A percentile compares a stretch with the other conserved stretches of the same genome.
These are phyloP conservation scores for Ulota crispa DNA, from an alignment of 225 moss, liverwort and hornwort genomes.

Conservation along the genomic window DNA sequence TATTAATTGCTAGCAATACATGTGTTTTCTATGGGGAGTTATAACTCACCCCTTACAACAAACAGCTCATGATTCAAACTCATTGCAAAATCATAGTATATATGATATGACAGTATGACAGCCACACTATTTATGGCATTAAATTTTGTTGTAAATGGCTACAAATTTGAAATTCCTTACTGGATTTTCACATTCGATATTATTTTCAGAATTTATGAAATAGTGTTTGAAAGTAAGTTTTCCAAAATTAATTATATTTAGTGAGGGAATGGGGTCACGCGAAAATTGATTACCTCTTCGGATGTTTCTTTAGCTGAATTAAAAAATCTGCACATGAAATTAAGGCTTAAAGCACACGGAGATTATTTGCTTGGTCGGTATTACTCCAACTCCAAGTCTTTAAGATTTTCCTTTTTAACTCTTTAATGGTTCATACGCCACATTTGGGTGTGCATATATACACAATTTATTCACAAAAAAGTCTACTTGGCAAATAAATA, in stretches of 20 bases:
- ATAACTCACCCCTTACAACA: not conserved
- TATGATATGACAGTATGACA: not conserved
- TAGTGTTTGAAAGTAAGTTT: not conserved
- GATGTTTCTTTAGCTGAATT: not conserved
- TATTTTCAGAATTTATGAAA: not conserved
- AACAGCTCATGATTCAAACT: not conserved
- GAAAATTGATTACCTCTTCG: not conserved
- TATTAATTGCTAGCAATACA: too few species aligned
- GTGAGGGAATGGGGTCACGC: slow-evolving; percentile 1
- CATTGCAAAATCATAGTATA: not conserved
- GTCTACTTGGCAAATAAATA: too few species aligned
- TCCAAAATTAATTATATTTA: too few species aligned
- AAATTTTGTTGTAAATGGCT: not conserved
- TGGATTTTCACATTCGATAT: not conserved
- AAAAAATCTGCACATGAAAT: not conserved
- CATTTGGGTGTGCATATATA: too few species aligned
- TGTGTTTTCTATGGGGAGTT: not conserved
- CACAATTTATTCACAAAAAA: too few species aligned
- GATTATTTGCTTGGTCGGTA: not conserved
- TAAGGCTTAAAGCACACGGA: not conserved
- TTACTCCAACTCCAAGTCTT: slow-evolving; percentile 7
- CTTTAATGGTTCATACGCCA: too few species aligned
- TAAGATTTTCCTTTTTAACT: not conserved
- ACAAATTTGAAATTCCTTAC: not conserved
- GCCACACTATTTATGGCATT: not conserved